Evolutionary conservation across 2,329 filamentous ascomycete genomes (phyloP), one percentile per base, ranked within the genome.

Genomic region (Aphanocladium album): DNA sequence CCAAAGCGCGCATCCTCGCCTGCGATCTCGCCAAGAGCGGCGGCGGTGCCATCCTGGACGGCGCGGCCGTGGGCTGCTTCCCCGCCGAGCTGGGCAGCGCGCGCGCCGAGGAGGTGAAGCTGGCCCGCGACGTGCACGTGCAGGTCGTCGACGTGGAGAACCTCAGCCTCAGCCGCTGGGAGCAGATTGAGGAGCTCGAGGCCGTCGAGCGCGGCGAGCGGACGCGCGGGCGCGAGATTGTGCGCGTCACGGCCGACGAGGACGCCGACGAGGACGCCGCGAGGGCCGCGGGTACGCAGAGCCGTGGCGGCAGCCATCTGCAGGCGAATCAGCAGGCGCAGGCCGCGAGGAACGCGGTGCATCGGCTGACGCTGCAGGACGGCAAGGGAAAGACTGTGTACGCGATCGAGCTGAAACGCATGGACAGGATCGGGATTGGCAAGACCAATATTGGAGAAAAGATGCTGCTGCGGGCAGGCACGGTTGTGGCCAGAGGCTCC

Each of bases 141-240:
- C 95, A 98, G 73, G 84, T 98, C 1, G 77, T 96, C 1, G 92
- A 96, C 67, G 80, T 98, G 8, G 89, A 96, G 70, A 93, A 98
- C 70, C 82, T 98, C 21, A 83, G 87, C 2, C 81, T 83, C 57
- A 91, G 89, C 67, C 83, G 89, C 56, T 96, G 93, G 91, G 88
- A 91, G 64, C 91, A 97, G 73, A 83, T 96, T 35, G 91, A 97
- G 72, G 86, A 87, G 37, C 84, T 95, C 7, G 90, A 93, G 72
- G 83, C 86, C 47, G 79, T 86, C 49, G 86, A 89, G 68, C 81
- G 89, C 14, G 90, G 90, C 1, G 90, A 93, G 75, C 83, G 79
- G 64, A 90, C 83, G 0, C 83, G 85, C 45, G 95, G 95, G 0
- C 78, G 92, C 11, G 89, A 97, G 71, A 85, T 99, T 33, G 85